These are phyloP conservation scores for Apiotrichum siamense DNA, from an alignment of 1,284 basidiomycete species.

Conservation along the genomic window DNA sequence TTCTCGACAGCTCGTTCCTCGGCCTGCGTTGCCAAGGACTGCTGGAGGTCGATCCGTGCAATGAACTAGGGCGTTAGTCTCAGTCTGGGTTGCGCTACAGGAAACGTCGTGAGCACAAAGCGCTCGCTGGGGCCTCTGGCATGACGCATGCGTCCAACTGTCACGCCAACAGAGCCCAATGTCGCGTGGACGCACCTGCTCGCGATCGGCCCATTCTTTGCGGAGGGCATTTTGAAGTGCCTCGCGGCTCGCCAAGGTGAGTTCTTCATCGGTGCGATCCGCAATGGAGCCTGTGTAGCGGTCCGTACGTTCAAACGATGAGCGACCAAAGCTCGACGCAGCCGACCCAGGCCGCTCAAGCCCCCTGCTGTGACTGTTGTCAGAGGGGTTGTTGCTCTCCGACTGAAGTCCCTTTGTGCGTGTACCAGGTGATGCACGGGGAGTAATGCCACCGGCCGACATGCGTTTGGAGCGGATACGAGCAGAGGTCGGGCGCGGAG, in stretches of 20 bases:
- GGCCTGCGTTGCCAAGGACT: background rate
- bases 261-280: slow-evolving; percentile 33
- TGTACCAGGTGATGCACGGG: background rate
- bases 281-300: slow-evolving; percentile 16
- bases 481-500: slow-evolving; percentile 10
- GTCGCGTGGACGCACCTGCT: slow-evolving; percentile 25
- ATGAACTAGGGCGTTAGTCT: too few species aligned
- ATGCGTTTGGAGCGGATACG: slow-evolving; percentile 12
- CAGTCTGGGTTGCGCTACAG: too few species aligned
- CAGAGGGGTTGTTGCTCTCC: too few species aligned
- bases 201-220: slow-evolving; percentile 31
- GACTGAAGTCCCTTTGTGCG: background rate
- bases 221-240: slow-evolving; percentile 29
- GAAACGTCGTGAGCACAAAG: background rate
- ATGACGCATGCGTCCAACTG: background rate
- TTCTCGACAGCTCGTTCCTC: background rate
- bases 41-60: too few species aligned
- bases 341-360: background rate
- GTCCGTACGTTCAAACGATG: background rate
- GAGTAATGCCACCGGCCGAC: background rate
- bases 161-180: background rate
- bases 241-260: slow-evolving; percentile 23
- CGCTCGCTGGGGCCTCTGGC: background rate
- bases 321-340: background rate
- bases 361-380: background rate